Conservation (phyloP, 2,329 filamentous ascomycete genomes). For the Rhexocercosporidium sp. region DNA sequence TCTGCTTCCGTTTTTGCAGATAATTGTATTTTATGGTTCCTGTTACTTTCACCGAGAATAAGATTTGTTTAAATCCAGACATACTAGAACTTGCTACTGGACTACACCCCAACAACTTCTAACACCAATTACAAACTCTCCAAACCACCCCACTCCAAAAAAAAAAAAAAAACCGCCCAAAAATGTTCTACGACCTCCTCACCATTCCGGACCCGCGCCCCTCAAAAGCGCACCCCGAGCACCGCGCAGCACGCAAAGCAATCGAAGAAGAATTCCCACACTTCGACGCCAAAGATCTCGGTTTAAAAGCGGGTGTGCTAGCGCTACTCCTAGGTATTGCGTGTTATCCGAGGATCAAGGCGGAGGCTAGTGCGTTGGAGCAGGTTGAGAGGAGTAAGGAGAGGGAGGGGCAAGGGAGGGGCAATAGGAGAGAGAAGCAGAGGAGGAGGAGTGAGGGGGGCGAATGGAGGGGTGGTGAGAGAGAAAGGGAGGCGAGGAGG, state of each 20-base stretch:
- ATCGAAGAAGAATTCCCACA: constrained; percentile 47
- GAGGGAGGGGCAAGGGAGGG: constrained; percentile 8
- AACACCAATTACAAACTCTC: neutral
- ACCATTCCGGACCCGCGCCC: constrained; percentile 42
- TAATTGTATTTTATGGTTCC: too few relatives aligned
- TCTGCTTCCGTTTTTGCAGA: too few relatives aligned
- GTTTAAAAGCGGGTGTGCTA: constrained; percentile 25
- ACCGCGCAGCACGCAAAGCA: constrained; percentile 45
- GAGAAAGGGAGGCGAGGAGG: constrained; percentile 5
- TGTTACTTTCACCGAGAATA: neutral
- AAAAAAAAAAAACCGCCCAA: neutral
- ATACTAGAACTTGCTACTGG: too few relatives aligned
- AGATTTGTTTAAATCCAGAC: neutral
- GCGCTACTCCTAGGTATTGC: constrained; percentile 19
- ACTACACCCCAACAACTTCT: neutral
- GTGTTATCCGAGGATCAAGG: constrained; percentile 23
- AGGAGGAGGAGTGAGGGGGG: neutral
- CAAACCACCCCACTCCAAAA: neutral
- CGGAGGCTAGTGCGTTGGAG: constrained; percentile 18
- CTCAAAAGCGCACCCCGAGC: constrained; percentile 47
- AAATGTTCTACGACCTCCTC: constrained; percentile 13
- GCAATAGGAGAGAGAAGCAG: constrained; percentile 1
- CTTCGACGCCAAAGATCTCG: constrained; percentile 39
- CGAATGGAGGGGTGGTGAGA: neutral
- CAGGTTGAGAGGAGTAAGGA: constrained; percentile 4